Conservation (phyloP, 768 basidiomycete species). For the Leccinum boreale region DNA sequence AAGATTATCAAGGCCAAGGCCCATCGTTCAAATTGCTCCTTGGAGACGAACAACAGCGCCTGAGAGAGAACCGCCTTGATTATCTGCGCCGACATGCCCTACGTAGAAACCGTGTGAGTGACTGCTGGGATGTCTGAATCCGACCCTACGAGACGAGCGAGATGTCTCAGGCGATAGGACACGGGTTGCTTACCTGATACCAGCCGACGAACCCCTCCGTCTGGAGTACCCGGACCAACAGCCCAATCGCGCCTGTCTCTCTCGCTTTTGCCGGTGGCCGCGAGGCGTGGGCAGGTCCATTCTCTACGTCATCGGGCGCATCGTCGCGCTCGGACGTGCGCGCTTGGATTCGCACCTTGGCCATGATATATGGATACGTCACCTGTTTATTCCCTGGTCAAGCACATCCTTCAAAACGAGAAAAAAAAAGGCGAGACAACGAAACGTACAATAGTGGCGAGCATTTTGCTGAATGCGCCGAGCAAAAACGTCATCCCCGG, state of each 20-base stretch:
- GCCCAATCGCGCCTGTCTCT: conserved; percentile 72
- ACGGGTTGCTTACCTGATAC: conserved; percentile 68
- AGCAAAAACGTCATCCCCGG: conserved; percentile 78
- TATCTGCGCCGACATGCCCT: conserved; percentile 98
- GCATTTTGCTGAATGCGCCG: conserved; percentile 91
- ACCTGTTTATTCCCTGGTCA: conserved; percentile 46
- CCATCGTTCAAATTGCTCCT: conserved; percentile 95
- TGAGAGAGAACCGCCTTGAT: conserved; percentile 94
- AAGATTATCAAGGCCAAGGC: conserved; percentile 68
- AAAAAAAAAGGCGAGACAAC: neutral
- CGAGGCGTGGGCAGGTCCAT: conserved; percentile 16
- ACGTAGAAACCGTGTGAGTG: neutral
- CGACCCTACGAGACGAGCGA: neutral
- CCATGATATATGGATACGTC: conserved; percentile 95
- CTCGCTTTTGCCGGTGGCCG: conserved; percentile 29
- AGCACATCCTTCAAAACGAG: neutral
- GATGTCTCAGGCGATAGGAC: neutral
- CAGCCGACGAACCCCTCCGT: conserved; percentile 85
- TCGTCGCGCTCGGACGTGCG: conserved; percentile 58
- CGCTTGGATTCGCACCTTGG: conserved; percentile 94
- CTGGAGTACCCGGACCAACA: conserved; percentile 68
- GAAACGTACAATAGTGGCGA: conserved; percentile 83
- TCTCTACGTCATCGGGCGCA: conserved; percentile 18
- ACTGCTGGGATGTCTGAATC: neutral
- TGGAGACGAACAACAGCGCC: conserved; percentile 93